Base-by-base conservation (phyloP, 225 moss, liverwort and hornwort genomes). In the Asterella californica region DNA sequence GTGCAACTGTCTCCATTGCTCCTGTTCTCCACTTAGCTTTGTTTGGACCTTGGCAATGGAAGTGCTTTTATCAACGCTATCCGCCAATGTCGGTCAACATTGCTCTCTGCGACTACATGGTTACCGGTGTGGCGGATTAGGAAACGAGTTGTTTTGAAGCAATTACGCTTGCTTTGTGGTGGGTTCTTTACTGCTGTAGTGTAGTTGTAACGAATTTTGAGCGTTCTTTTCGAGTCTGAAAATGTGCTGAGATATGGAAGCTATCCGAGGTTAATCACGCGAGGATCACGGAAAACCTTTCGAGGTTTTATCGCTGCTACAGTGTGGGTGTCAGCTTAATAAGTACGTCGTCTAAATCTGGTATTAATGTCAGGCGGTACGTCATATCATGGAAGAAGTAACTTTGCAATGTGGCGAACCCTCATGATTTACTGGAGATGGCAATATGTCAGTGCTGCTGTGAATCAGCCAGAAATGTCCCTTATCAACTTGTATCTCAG, bases 1-100 rank as follows among this genome's bases (percentile, higher is more conserved):
- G 25, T 52, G 34, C 68, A 79, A 79, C 67, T 68, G 50, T 70
- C 42, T 69, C 68, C 25, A n/a, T 46, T 77, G 61, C 46, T 29
- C 45, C 46, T 65, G 46, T 24, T 77, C 19, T 48, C 15, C 77
- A 45, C 64, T 64, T 12, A 77, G 63, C 64, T n/a, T 27, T 22
- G 4, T 64, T 17, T 76, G 25, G 38, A 10, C 25, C 37, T 60
- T 12, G 64, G 46, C 47, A 29, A 47, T 24, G 29, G 19, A 11
- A 48, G 29, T 24, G 33, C 42, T 36, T 47, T n/a, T 27, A 22
- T n/a, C 19, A 10, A 34, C 30, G 27, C 57, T 34, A 9, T 59
- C 53, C 55, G 4, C 29, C 29, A 38, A 64, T 46, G 33, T 77
- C 21, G 63, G 11, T 27, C 29, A 19, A 42, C 53, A 77, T 46